Conservation (phyloP, 1,284 basidiomycete genomes). For the Abortiporus biennis region DNA sequence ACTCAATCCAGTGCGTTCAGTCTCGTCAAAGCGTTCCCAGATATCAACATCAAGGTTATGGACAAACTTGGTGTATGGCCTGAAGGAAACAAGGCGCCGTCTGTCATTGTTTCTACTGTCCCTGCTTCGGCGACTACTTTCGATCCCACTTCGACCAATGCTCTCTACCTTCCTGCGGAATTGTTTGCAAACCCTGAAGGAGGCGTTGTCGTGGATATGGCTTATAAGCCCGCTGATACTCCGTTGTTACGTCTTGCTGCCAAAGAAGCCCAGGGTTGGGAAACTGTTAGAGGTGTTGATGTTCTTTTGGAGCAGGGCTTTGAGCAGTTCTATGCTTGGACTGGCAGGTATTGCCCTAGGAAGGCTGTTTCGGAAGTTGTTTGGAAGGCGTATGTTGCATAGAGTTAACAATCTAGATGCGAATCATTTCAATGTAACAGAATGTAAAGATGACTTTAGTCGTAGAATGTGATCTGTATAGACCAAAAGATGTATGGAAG, state of each 20-base stretch:
- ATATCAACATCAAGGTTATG: conserved; percentile 57
- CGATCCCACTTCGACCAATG: conserved; percentile 25
- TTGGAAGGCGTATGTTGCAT: conserved; percentile 36
- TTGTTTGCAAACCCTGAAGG: conserved; percentile 34
- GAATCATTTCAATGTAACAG: too few relatives aligned
- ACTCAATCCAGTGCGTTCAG: conserved; percentile 69
- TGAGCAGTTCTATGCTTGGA: conserved; percentile 83
- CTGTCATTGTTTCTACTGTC: conserved; percentile 81
- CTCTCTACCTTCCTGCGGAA: conserved; percentile 51
- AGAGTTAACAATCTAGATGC: too few relatives aligned
- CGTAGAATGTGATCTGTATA: too few relatives aligned
- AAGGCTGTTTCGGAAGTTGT: conserved; percentile 40
- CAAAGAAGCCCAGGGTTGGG: conserved; percentile 54
- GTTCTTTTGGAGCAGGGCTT: conserved; percentile 86
- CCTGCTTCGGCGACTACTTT: conserved; percentile 68
- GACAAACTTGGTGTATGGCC: conserved; percentile 54
- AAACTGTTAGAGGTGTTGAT: conserved; percentile 71
- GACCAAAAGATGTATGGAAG: too few relatives aligned
- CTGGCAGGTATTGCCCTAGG: conserved; percentile 52
- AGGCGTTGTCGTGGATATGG: conserved; percentile 86
- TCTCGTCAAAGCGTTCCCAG: conserved; percentile 64
- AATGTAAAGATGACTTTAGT: too few relatives aligned
- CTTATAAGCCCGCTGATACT: conserved; percentile 81
- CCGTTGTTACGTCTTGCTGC: conserved; percentile 57
- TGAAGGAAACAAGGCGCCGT: conserved; percentile 39